A percentile compares a stretch with the other conserved stretches of the same genome.
phyloP scores from a whole-genome alignment of 805 yeast genomes.

The Monosporozyma yasuniensis region DNA sequence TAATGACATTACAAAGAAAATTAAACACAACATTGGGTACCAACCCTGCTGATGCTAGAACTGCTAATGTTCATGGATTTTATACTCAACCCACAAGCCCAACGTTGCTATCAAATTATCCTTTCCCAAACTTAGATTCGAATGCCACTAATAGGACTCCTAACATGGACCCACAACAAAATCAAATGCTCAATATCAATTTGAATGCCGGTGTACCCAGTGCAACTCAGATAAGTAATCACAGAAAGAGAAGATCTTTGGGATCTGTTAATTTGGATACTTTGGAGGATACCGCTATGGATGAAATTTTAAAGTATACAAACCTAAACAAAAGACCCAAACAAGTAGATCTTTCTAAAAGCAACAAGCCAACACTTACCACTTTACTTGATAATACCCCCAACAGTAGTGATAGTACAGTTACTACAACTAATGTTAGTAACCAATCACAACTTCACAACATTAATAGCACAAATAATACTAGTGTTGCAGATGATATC shows the following conservation, averaged over 20 bases:
- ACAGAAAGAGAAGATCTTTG: constrained; percentile 20
- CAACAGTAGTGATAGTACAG: background rate
- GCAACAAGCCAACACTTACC: background rate
- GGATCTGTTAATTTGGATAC: constrained; percentile 23
- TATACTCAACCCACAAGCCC: constrained; percentile 30
- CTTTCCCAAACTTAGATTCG: constrained; percentile 3
- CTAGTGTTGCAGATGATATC: background rate
- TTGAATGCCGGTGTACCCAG: background rate
- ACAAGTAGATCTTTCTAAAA: background rate
- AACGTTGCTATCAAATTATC: constrained; percentile 9
- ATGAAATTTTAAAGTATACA: constrained; percentile 25
- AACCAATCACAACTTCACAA: background rate
- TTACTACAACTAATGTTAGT: background rate
- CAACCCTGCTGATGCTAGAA: background rate
- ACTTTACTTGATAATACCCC: background rate
- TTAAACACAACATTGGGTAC: constrained; percentile 1
- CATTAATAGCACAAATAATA: background rate
- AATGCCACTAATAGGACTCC: constrained; percentile 5
- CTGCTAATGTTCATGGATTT: constrained; percentile 13
- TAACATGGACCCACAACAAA: background rate
- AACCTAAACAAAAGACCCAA: constrained; percentile 16
- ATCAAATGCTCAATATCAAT: background rate
- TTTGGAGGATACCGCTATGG: constrained; percentile 23
- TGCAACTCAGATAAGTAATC: constrained; percentile 1
- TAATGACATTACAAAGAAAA: constrained; percentile 14